phyloP scores from a whole-genome alignment of 2,329 filamentous ascomycete genomes.

The Fusarium foetens region DNA sequence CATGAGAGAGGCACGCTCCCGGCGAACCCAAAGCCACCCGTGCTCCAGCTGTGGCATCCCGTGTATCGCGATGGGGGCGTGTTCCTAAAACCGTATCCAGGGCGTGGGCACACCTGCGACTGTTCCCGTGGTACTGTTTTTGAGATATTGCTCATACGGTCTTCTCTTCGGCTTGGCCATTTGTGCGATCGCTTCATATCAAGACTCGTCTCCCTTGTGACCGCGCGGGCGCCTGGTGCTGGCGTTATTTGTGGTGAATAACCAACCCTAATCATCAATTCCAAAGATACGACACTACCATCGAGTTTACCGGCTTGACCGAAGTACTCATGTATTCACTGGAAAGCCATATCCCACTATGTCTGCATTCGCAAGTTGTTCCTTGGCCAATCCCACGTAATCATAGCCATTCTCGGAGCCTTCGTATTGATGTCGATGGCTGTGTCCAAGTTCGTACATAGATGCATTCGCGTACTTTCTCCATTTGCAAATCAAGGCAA shows the following conservation, averaged over 20 bases:
- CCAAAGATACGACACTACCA: slow-evolving; percentile 28
- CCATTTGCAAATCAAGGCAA: slow-evolving; percentile 10
- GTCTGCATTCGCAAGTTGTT: slow-evolving; percentile 16
- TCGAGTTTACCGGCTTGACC: slow-evolving; percentile 19
- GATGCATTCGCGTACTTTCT: slow-evolving; percentile 37
- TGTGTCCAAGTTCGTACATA: slow-evolving; percentile 17
- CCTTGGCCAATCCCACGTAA: slow-evolving; percentile 28
- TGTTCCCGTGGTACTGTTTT: slow-evolving; percentile 42
- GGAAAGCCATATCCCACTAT: slow-evolving; percentile 15
- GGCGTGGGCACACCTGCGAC: slow-evolving; percentile 15
- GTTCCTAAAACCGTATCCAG: slow-evolving; percentile 21
- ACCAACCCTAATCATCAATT: slow-evolving; percentile 34
- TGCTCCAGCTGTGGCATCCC: slow-evolving; percentile 32
- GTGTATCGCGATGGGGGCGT: slow-evolving; percentile 38
- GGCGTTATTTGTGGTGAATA: slow-evolving; percentile 18
- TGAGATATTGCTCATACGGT: slow-evolving; percentile 33
- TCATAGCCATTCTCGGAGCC: slow-evolving; percentile 22
- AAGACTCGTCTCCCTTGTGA: slow-evolving; percentile 19
- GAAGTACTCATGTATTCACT: slow-evolving; percentile 19
- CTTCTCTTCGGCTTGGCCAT: slow-evolving; percentile 25
- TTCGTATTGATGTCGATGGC: slow-evolving; percentile 38
- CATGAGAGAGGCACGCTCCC: slow-evolving; percentile 25
- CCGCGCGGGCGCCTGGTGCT: slow-evolving; percentile 4
- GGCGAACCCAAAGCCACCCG: slow-evolving; percentile 36
- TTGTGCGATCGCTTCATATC: slow-evolving; percentile 26